Evolutionary conservation across 306 rosid species (phyloP), one percentile per base, ranked within the genome.

Genomic region (Pachyrhizus erosus): DNA sequence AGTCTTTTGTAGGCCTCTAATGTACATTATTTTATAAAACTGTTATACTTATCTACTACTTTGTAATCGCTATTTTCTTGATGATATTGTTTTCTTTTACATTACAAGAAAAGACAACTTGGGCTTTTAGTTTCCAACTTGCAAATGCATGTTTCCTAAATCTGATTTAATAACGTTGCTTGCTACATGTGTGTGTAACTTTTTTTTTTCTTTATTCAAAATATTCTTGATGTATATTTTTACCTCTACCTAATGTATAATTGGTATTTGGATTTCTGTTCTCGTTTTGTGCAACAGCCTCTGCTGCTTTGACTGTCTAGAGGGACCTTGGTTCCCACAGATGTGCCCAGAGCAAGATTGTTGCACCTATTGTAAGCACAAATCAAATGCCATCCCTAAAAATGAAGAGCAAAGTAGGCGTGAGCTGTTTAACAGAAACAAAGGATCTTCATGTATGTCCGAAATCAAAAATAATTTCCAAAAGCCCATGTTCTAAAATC

Each of bases 361-460:
- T 77, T 70, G 85, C 85, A 80, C 77, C 15, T 69, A 83, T 88
- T 84, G 70, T 70, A 85, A 87, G 88, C 79, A 46, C 78, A 89
- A 91, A 86, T 78, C 99, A 90, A 95, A 95, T 95, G 99, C 99
- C 99, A 92, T 95, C 96, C 78, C 67, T 93, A 80, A 93, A 91
- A 84, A 95, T 93, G 99, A 92, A 96, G 96, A 88, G 93, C 87
- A 91, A 96, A 84, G 89, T 88, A 87, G 86, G 91, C 84, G 86
- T 54, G 51, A 83, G 87, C 84, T 90, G 96, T 89, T 83, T 96
- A 85, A 88, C 84, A 84, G 99, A 93, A 79, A 93, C 84, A 85
- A 78, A 87, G 75, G 93, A 92, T 83, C 92, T 93, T 82, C 96
- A 85, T 58, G 88, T 89, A 20, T 93, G 96, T 87, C 87, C 89